A percentile compares a stretch with the other conserved stretches of the same genome.
phyloP scores from a whole-genome alignment of 768 basidiomycete species.

The Termitomyces sp. region DNA sequence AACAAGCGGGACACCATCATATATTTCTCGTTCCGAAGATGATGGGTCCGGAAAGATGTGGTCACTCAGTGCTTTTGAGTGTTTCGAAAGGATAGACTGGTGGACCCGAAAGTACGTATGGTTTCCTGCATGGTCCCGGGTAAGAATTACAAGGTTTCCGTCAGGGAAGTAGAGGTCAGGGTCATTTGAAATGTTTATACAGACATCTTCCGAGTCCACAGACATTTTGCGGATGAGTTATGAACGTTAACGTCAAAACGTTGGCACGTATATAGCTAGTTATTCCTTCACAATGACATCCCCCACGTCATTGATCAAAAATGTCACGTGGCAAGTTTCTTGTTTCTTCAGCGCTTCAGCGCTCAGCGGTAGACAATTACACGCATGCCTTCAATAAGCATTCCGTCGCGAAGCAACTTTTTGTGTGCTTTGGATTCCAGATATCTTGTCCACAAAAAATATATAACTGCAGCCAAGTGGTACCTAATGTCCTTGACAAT shows the following conservation, averaged over 20 bases:
- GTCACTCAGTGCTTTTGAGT: constrained; percentile 22
- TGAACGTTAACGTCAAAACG: too few relatives aligned
- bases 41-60: constrained; percentile 17
- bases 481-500: neutral
- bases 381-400: neutral
- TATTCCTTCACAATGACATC: too few relatives aligned
- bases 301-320: neutral
- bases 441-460: neutral
- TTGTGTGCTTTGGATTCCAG: neutral
- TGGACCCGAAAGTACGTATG: constrained; percentile 23
- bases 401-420: neutral
- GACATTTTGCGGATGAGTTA: too few relatives aligned
- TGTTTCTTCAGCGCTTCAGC: too few relatives aligned
- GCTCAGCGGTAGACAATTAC: too few relatives aligned
- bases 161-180: constrained; percentile 23
- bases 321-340: neutral
- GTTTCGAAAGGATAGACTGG: constrained; percentile 24
- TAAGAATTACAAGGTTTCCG: constrained; percentile 22
- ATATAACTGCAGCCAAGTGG: neutral
- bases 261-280: too few relatives aligned
- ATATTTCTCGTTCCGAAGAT: constrained; percentile 14
- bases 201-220: constrained; percentile 17
- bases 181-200: constrained; percentile 22
- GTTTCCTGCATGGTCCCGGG: constrained; percentile 19
- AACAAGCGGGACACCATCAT: constrained; percentile 22